Evolutionary conservation across 139 green algal genomes (phyloP).

Genomic region (Coccomyxa sp.): DNA sequence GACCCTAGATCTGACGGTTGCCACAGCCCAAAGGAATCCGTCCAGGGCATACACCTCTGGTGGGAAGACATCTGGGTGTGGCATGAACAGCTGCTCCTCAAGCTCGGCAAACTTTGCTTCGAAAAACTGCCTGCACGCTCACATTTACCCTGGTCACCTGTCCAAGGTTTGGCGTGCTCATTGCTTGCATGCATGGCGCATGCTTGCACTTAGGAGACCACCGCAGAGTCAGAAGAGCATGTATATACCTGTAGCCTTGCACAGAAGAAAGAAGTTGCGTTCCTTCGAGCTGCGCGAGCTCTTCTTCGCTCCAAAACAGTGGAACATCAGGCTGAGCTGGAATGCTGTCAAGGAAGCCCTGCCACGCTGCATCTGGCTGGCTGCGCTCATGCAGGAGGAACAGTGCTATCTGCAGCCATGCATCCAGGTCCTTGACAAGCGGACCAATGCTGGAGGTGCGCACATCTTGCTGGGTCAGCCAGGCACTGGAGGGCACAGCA

Average conservation of each 20-base stretch:
- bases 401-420: slow-evolving; percentile 74
- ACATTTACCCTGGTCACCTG: not conserved
- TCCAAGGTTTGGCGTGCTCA: not conserved
- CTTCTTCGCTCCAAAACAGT: slow-evolving; percentile 62
- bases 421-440: slow-evolving; percentile 36
- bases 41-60: slow-evolving; percentile 44
- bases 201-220: not conserved
- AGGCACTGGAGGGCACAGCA: slow-evolving; percentile 33
- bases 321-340: slow-evolving; percentile 40
- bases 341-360: slow-evolving; percentile 44
- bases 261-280: slow-evolving; percentile 60
- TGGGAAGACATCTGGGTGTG: slow-evolving; percentile 42
- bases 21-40: slow-evolving; percentile 75
- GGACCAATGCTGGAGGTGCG: slow-evolving; percentile 18
- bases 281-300: slow-evolving; percentile 54
- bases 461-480: slow-evolving; percentile 34
- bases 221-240: not conserved
- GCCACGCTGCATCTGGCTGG: slow-evolving; percentile 27
- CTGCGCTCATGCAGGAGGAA: slow-evolving; percentile 62
- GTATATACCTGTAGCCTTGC: slow-evolving; percentile 25
- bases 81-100: slow-evolving; percentile 32
- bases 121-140: slow-evolving; percentile 63
- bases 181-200: not conserved
- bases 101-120: slow-evolving; percentile 47
- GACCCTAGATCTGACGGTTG: slow-evolving; percentile 58